Base-by-base conservation (phyloP, 2,329 filamentous ascomycete species). In the Fusarium compactum region DNA sequence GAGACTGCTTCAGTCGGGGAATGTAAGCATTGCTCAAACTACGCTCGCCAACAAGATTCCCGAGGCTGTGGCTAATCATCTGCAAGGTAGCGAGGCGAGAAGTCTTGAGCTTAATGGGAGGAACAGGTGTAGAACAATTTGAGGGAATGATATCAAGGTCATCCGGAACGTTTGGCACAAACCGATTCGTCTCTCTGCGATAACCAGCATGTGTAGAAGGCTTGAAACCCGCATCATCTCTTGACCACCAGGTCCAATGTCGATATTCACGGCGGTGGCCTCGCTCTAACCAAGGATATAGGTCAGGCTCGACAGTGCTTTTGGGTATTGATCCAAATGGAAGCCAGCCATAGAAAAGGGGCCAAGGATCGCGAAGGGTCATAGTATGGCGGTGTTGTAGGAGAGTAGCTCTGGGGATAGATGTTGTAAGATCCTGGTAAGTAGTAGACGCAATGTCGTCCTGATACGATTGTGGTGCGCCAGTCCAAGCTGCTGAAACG, bases 221-320 rank as follows among this genome's bases (percentile, higher is more conserved):
- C 38, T 64, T 30, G 43, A 55, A 66, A 14, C 38, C 34, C 18
- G 44, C 27, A 53, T 74, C 70, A 14, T 72, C 66, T 52, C 69
- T 76, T 15, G 70, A 65, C 74, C 74, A 76, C 74, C 74, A 76
- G 5, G 68, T 74, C 74, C 74, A 76, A 45, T 72, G 65, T 14
- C 65, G 65, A 27, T 76, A 76, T 20, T 74, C 61, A 10, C 74
- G 73, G 27, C 20, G 38, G n/a, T 76, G 74, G 4, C 74, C 74
- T 22, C 65, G 62, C 46, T 76, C 74, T 25, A 76, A 67, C 74
- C 74, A 76, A n/a, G 73, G 73, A 34, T 76, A 76, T 2, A 76
- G 65, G 27, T 76, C 74, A 40, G 74, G 74, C 25, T 76, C 74
- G 32, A 76, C 59, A 5, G 58, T 56, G 10, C 63, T 62, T 48